Evolutionary conservation across 2,329 filamentous ascomycete species (phyloP), one percentile per base, ranked within the genome.

Genomic region (Berkeleyomyces rouxiae): DNA sequence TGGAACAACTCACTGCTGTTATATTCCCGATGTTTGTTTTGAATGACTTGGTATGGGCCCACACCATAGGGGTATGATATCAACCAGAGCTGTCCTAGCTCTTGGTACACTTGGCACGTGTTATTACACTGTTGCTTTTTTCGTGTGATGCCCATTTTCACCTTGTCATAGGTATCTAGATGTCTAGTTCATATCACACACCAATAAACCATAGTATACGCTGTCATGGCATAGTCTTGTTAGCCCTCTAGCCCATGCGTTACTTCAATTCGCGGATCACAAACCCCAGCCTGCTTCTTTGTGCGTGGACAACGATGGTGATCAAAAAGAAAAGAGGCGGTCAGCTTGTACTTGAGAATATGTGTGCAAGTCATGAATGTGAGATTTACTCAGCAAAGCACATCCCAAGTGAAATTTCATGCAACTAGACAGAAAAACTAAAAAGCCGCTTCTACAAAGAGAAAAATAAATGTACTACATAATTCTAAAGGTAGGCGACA

Each of bases 251-350:
- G 23, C 23, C 23, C 23, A 23, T 23, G 23, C 23, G 23, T 23
- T 23, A 23, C 23, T 23, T 23, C 23, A 23, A n/a, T 46, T 11
- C 43, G 16, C 16, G 43, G n/a, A 46, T 46, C 43, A 46, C 43
- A 46, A n/a, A 4, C 10, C 42, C 42, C 10, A 13, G 3, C 42
- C 10, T 23, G 23, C 23, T 23, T 23, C 23, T 23, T 23, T 23
- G 23, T 23, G 23, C 3, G 5, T n/a, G 49, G 43, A 60, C 23
- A 49, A 42, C 10, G 46, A 61, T 39, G 53, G 47, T 23, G 47
- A 43, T 6, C 13, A 46, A 53, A 49, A 61, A 36, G n/a, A 64
- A 39, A 59, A 59, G 55, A 58, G 42, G 55, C 55, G 33, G 51
- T 55, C 51, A 49, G n/a, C n/a, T n/a, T 16, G 46, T 23, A 9